phyloP scores from a whole-genome alignment of 2,329 filamentous ascomycete species.

The Pseudonectria foliicola region DNA sequence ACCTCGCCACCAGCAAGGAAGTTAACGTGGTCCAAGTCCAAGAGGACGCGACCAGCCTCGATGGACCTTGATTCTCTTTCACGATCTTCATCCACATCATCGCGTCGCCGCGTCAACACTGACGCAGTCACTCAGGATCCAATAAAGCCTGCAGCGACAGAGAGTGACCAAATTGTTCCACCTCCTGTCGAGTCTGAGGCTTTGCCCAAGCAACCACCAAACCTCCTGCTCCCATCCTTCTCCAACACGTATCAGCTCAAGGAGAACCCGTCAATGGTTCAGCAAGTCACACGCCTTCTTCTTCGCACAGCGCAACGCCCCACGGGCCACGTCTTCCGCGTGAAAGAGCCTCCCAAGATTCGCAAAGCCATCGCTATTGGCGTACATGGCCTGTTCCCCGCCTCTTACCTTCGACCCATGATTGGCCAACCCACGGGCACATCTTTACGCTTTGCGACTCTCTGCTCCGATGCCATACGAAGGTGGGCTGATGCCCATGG shows the following conservation, averaged over 20 bases:
- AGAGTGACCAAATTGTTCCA: conserved; percentile 19
- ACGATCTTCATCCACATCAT: conserved; percentile 19
- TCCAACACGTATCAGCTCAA: conserved; percentile 59
- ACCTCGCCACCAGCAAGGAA: conserved; percentile 15
- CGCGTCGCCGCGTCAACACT: conserved; percentile 14
- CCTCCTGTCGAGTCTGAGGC: conserved; percentile 37
- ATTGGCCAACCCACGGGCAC: conserved; percentile 94
- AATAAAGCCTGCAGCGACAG: conserved; percentile 2
- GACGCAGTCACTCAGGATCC: conserved; percentile 9
- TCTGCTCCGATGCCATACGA: conserved; percentile 75
- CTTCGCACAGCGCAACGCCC: conserved; percentile 48
- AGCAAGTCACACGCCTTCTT: conserved; percentile 54
- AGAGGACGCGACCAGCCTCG: conserved; percentile 39
- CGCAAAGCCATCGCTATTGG: conserved; percentile 88
- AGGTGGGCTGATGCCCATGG: conserved; percentile 72
- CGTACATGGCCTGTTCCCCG: conserved; percentile 89
- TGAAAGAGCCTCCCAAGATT: conserved; percentile 62
- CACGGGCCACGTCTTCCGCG: conserved; percentile 64
- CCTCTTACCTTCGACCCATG: conserved; percentile 77
- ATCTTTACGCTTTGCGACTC: conserved; percentile 84
- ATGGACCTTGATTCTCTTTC: conserved; percentile 38
- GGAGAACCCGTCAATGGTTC: conserved; percentile 62
- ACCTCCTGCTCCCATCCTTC: conserved; percentile 65
- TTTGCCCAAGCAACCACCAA: conserved; percentile 40
- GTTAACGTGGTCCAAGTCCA: conserved; percentile 35